Evolutionary conservation across 306 rosid genomes (phyloP).

Genomic region (Begonia fuchsioides): DNA sequence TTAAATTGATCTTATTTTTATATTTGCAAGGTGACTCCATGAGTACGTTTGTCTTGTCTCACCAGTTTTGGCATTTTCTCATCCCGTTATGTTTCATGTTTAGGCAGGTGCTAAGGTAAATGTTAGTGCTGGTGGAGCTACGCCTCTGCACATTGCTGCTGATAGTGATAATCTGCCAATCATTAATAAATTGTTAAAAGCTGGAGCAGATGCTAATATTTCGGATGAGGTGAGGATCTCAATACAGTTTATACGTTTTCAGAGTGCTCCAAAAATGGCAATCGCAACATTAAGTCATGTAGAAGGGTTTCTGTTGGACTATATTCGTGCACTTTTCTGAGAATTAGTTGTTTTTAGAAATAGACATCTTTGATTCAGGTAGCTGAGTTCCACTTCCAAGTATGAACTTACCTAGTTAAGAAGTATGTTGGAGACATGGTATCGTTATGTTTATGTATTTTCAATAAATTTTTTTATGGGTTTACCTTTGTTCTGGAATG

Average conservation of each 20-base stretch:
- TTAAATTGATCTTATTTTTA: not conserved
- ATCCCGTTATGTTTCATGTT: constrained; percentile 13
- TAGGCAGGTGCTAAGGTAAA: constrained; percentile 87
- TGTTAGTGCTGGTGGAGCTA: constrained; percentile 85
- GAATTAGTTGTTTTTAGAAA: too few species aligned
- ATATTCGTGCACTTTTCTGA: too few species aligned
- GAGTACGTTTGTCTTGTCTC: not conserved
- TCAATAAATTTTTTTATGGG: too few species aligned
- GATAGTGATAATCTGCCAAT: constrained; percentile 56
- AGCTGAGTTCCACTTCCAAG: too few species aligned
- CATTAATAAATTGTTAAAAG: constrained; percentile 51
- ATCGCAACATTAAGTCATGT: too few species aligned
- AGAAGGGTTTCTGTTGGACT: too few species aligned
- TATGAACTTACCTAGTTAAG: too few species aligned
- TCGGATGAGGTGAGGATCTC: constrained; percentile 50
- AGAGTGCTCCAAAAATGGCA: not conserved
- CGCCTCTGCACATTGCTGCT: constrained; percentile 86
- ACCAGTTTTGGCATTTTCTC: constrained; percentile 1
- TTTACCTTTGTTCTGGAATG: too few species aligned
- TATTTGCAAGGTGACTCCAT: not conserved
- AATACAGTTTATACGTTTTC: constrained; percentile 3
- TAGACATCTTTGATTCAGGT: too few species aligned
- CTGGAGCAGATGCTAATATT: constrained; percentile 77
- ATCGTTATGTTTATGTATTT: too few species aligned
- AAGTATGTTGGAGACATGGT: too few species aligned